Conservation (phyloP, 1,284 basidiomycete genomes). For the Puccinia coronata region DNA sequence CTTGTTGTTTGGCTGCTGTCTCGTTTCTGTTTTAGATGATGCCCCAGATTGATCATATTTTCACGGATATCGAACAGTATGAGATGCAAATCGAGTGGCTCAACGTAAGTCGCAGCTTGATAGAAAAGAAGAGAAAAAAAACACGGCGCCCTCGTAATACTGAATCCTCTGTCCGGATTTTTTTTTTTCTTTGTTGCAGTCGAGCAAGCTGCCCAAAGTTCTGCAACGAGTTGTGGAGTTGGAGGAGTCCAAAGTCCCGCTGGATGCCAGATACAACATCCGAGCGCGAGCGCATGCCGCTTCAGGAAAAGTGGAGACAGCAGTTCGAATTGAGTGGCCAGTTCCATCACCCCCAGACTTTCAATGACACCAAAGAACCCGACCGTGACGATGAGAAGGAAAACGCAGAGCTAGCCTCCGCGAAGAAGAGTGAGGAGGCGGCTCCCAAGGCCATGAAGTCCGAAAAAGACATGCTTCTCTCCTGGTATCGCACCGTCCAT, state of each 20-base stretch:
- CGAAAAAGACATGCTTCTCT: too few species aligned
- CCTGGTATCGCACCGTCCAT: too few species aligned
- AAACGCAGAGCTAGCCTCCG: not conserved
- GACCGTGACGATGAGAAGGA: not conserved
- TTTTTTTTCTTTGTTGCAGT: not conserved
- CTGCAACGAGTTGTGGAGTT: conserved; percentile 40
- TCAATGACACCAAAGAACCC: not conserved
- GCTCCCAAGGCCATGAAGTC: not conserved
- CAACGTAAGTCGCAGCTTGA: conserved; percentile 21
- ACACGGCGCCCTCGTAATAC: not conserved
- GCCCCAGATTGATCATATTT: conserved; percentile 43
- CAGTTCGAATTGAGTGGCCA: conserved; percentile 36
- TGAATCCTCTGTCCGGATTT: not conserved
- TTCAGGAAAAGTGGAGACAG: conserved; percentile 46
- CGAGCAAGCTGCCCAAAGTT: conserved; percentile 48
- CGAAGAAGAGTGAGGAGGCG: not conserved
- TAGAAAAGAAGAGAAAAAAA: too few species aligned
- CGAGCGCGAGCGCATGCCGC: conserved; percentile 31
- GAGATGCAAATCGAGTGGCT: conserved; percentile 50
- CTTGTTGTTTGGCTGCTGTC: not conserved
- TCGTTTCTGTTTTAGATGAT: conserved; percentile 34
- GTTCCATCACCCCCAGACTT: not conserved
- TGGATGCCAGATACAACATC: conserved; percentile 42
- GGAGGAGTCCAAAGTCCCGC: conserved; percentile 40
- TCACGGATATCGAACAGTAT: conserved; percentile 48